Base-by-base conservation (phyloP, 2,329 filamentous ascomycete species). In the Trichophyton benhamiae region DNA sequence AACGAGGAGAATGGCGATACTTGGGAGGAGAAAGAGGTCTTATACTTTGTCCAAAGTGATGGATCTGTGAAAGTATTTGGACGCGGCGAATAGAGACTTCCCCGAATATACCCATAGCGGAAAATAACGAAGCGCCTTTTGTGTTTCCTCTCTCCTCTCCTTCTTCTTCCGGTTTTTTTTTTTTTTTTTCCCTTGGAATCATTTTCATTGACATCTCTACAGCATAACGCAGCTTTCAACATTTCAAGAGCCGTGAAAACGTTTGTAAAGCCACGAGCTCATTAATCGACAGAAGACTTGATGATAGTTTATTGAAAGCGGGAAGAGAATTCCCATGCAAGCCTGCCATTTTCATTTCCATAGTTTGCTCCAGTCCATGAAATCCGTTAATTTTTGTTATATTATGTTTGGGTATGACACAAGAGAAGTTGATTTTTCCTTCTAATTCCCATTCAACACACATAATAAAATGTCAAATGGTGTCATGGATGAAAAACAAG, bases 31-130 rank as follows among this genome's bases (percentile, higher is more conserved):
- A 84, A 79, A 64, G 92, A 96, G 75, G 82, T 88, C 69, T 69
- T 96, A 71, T 96, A 95, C 76, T 84, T 88, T 69, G 84, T 96
- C 33, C 83, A 84, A 60, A 83, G 84, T 8, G 91, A 96, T 76
- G 89, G 89, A 0, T 82, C 82, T 22, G 89, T 91, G 25, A 87
- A 80, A 69, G 88, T 96, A 6, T 96, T 96, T 78, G 89, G 89
- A 70, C 82, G 91, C 70, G 91, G 92, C 4, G 83, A 86, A 70
- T 68, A 64, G 30, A 36, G 22, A 3, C 11, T 36, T 55, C 8
- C 11, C 9, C 30, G 7, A 22, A 20, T 25, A 36, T 55, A 17
- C 52, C 52, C n/a, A 4, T n/a, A 36, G 27, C 33, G 52, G 17
- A 6, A 36, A 3, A 36, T 9, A 27, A 27, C 22, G 20, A 5